phyloP scores from a whole-genome alignment of 1,139 yeast species.

The Kodamaea ohmeri region DNA sequence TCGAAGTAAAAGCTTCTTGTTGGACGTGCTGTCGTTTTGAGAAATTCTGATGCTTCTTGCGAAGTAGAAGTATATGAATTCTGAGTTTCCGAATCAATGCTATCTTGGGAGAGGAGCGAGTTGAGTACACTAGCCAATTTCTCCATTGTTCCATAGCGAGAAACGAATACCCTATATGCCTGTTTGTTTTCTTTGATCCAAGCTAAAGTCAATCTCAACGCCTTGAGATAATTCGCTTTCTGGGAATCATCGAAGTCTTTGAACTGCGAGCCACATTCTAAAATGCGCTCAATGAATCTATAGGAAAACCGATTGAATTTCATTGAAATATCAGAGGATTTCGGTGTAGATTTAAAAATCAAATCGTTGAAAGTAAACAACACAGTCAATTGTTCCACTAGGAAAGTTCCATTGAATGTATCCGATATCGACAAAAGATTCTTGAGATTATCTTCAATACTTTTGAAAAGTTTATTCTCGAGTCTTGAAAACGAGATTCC shows the following conservation, averaged over 20 bases:
- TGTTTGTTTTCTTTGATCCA: conserved; percentile 52
- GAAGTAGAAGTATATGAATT: conserved; percentile 6
- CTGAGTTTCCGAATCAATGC: conserved; percentile 3
- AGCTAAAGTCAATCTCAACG: conserved; percentile 49
- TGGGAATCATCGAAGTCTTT: conserved; percentile 21
- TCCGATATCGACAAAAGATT: conserved; percentile 11
- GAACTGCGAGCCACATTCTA: conserved; percentile 20
- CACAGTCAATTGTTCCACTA: conserved; percentile 26
- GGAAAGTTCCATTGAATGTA: conserved; percentile 15
- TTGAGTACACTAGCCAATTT: conserved; percentile 35
- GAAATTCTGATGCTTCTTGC: conserved; percentile 10
- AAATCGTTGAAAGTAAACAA: conserved; percentile 23
- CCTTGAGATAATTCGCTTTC: conserved; percentile 16
- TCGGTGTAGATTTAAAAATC: conserved; percentile 12
- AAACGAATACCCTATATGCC: conserved; percentile 36
- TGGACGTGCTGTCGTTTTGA: conserved; percentile 24
- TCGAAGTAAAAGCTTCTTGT: conserved; percentile 52
- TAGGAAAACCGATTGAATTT: conserved; percentile 25
- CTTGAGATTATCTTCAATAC: conserved; percentile 9
- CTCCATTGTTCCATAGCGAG: conserved; percentile 28
- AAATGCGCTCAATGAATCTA: conserved; percentile 35
- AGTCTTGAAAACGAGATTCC: conserved; percentile 25
- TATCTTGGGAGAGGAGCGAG: conserved; percentile 16
- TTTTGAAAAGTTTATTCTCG: conserved; percentile 26
- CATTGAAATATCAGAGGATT: conserved; percentile 12